Base-by-base conservation (phyloP, 176 grass and related monocot genomes). In the Lolium perenne region DNA sequence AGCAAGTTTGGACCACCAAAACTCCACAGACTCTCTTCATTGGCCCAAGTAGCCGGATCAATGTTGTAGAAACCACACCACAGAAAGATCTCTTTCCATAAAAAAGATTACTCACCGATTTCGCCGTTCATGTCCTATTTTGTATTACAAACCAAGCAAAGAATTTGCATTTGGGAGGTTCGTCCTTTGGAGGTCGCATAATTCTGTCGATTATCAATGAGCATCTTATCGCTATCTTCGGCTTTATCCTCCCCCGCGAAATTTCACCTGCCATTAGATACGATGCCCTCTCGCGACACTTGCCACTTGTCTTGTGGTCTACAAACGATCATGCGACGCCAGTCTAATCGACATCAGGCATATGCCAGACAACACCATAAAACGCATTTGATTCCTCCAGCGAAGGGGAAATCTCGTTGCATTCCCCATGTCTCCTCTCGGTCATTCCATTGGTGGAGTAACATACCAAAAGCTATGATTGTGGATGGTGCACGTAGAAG, bases 191-290 rank as follows among this genome's bases (percentile, higher is more conserved):
- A 73, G 41, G 11, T 4, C 40, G 35, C 18, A 78, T 22, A 59
- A 60, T 23, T 23, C 72, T 64, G 21, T 59, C 55, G 35, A 38
- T 10, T 63, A 14, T 4, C 40, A 9, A 4, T n/a, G 8, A 21
- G 23, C 46, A 76, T 75, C 57, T 40, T 84, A 62, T 51, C 82
- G 1, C 7, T 5, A 11, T 65, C n/a, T 65, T 26, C 45, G 9
- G 7, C 68, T 74, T 74, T 61, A 48, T 83, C 51, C 0, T 38
- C 10, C 16, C 22, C 21, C 5, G 17, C 6, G 10, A 62, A 62
- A 61, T 83, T 74, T 48, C 54, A 83, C 68, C 81, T 9, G 46
- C 68, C 47, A 73, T 32, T 32, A 17, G 41, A 55, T 21, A n/a
- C 55, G 1, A 62, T 18, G 17, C 38, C 41, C 55, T 32, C 82